Evolutionary conservation across 257 asterid genomes (phyloP).

Genomic region (Lycium barbarum): DNA sequence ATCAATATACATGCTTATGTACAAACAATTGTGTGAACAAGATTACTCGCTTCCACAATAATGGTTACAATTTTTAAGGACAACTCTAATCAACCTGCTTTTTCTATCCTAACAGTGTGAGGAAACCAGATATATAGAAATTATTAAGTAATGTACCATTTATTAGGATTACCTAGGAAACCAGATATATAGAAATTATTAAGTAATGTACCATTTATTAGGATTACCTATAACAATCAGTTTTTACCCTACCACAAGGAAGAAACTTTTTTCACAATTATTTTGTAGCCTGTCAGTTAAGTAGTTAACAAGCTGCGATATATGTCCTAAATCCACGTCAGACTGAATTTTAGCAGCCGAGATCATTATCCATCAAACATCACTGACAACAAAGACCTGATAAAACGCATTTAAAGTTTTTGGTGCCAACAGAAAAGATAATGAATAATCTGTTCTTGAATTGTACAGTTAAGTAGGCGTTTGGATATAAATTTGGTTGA

Average conservation of each 20-base stretch:
- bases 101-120: neutral
- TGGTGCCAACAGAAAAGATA: neutral
- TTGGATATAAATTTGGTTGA: too few species aligned
- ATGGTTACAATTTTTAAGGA: neutral
- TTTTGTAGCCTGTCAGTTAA: neutral
- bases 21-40: neutral
- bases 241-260: neutral
- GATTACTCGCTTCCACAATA: neutral
- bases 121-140: neutral
- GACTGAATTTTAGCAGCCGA: neutral
- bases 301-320: neutral
- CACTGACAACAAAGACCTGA: neutral
- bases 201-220: neutral
- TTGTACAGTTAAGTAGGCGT: neutral
- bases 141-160: neutral
- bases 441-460: neutral
- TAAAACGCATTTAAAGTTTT: neutral
- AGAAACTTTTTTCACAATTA: neutral
- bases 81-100: neutral
- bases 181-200: neutral
- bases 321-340: neutral
- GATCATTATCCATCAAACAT: neutral
- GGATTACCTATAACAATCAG: neutral
- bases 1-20: constrained; percentile 14
- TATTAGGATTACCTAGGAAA: neutral